Evolutionary conservation across 768 basidiomycete species (phyloP), one percentile per base, ranked within the genome.

Genomic region (Leccinum boreale): DNA sequence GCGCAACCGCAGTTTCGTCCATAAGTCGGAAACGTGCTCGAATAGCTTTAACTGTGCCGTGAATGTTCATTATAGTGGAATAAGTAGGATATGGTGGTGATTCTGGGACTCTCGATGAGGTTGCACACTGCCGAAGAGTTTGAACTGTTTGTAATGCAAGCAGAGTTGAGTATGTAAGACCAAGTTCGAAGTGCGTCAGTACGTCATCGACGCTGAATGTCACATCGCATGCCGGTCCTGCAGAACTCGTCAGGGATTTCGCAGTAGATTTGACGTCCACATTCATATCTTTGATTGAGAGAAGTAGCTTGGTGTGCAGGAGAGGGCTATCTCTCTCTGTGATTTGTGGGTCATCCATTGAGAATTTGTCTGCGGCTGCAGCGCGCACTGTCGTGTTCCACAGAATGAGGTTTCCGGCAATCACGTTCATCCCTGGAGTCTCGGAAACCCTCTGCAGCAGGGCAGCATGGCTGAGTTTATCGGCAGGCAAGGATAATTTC

Each of bases 121-220:
- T 55, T 36, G 57, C 57, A 57, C 64, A 65, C 23, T 66, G 64
- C 5, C 63, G 44, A 26, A 90, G 67, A 1, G 70, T 67, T 59
- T 77, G 71, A 14, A 88, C 29, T 3, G 83, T 84, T 48, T 81
- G 79, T 8, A 78, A 51, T 10, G 86, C 89, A 50, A 92, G 79
- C 45, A 94, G 75, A 15, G 77, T 64, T 63, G 84, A 86, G 67
- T 94, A 94, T 29, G 87, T 74, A 67, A 89, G 85, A 15, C 83
- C 81, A 55, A 91, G 71, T 63, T 84, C 81, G 58, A 92, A 77
- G 46, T 75, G 75, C 6, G 77, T 75, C 35, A 78, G 76, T 29
- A 86, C 69, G 52, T 79, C 77, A 15, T 86, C 83, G 19, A 89
- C 72, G n/a, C 74, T 65, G 14, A 85, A 67, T 1, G 77, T 73